A percentile compares a stretch with the other conserved stretches of the same genome.
phyloP scores from a whole-genome alignment of 345 rosid species.

The Heritiera littoralis region DNA sequence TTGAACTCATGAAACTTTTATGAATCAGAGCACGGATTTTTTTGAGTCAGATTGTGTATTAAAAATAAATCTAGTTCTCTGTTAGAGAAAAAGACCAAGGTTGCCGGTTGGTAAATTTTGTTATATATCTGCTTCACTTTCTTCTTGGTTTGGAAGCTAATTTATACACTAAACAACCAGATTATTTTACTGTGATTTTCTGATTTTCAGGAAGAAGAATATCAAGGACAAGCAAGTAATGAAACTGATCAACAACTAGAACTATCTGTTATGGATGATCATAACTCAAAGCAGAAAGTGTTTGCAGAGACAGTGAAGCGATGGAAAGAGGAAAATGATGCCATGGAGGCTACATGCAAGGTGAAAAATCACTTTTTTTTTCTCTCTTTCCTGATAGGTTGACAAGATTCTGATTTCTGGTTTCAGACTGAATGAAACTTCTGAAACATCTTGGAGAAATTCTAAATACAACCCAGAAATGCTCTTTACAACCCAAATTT shows the following conservation, averaged over 20 bases:
- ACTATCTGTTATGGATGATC: conserved; percentile 38
- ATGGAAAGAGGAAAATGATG: conserved; percentile 68
- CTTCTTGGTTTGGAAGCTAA: neutral
- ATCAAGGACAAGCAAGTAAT: conserved; percentile 37
- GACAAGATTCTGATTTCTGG: neutral
- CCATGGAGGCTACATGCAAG: conserved; percentile 73
- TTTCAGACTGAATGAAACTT: neutral
- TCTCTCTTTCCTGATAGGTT: conserved; percentile 15
- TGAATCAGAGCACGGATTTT: conserved; percentile 3
- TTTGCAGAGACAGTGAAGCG: conserved; percentile 47
- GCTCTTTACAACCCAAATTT: too few species aligned
- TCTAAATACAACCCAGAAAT: too few species aligned
- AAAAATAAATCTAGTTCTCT: neutral
- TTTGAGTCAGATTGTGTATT: neutral
- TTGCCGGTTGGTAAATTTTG: neutral
- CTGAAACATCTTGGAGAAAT: neutral
- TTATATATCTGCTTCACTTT: neutral
- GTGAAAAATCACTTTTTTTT: conserved; percentile 31
- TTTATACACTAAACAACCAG: neutral
- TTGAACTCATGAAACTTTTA: neutral
- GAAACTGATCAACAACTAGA: conserved; percentile 42
- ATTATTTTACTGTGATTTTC: neutral
- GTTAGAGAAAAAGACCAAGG: neutral
- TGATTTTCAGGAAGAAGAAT: conserved; percentile 49
- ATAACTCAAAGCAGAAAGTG: conserved; percentile 41